Percentiles rank a stretch among this genome's conserved stretches.
phyloP scores from a whole-genome alignment of 192 early-diverging fungal genomes.

The Rhizophagus clarus region DNA sequence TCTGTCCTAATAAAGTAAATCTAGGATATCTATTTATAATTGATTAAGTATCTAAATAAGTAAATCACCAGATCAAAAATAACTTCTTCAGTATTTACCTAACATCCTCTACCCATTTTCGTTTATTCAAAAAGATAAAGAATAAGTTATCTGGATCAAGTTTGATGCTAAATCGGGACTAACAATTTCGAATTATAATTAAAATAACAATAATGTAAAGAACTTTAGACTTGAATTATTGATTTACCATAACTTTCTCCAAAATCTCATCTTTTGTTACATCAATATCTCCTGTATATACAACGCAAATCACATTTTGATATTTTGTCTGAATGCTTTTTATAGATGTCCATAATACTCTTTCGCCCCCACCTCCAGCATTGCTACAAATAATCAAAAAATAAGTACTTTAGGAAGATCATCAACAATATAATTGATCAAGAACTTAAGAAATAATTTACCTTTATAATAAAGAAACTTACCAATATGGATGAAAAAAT shows the following conservation, averaged over 20 bases:
- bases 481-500: conserved; percentile 96
- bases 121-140: conserved; percentile 66
- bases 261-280: conserved; percentile 59
- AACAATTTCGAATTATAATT: not conserved
- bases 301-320: conserved; percentile 64
- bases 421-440: conserved; percentile 3
- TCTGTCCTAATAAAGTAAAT: conserved; percentile 86
- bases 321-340: conserved; percentile 75
- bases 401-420: not conserved
- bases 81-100: conserved; percentile 41
- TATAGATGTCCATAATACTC: conserved; percentile 93
- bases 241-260: conserved; percentile 57
- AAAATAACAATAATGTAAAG: not conserved
- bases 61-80: not conserved
- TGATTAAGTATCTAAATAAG: not conserved
- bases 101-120: conserved; percentile 69
- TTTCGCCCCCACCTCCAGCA: conserved; percentile 93
- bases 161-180: conserved; percentile 69
- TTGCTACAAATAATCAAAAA: conserved; percentile 51
- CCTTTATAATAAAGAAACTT: conserved; percentile 4
- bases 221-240: not conserved
- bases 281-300: conserved; percentile 81
- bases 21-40: conserved; percentile 61
- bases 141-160: conserved; percentile 57
- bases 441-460: not conserved